These are phyloP conservation scores for Chernovozyma aurita DNA, from an alignment of 1,139 yeast genomes.

Conservation along the genomic window DNA sequence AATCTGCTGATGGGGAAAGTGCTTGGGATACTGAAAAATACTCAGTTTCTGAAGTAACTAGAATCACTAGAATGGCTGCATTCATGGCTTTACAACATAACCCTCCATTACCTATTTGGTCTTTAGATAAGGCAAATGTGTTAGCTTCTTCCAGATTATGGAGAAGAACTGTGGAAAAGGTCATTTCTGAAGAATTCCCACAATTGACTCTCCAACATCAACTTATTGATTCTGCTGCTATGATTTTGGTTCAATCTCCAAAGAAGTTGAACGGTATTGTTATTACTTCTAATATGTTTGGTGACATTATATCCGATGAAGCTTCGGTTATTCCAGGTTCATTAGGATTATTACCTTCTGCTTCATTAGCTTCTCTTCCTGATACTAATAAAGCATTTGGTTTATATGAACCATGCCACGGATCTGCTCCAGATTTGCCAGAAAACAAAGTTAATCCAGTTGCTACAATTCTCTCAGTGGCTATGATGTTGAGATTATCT, in stretches of 20 bases:
- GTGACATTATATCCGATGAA: constrained; percentile 96
- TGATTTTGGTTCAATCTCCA: constrained; percentile 91
- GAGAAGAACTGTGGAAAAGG: constrained; percentile 88
- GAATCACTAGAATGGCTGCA: constrained; percentile 98
- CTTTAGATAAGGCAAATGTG: constrained; percentile 95
- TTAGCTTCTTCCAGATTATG: constrained; percentile 93
- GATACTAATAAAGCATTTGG: constrained; percentile 93
- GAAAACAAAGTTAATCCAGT: constrained; percentile 88
- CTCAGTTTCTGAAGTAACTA: constrained; percentile 83
- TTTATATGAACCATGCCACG: constrained; percentile 96
- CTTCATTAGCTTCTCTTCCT: constrained; percentile 92
- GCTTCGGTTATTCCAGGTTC: constrained; percentile 98
- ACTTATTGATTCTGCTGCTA: constrained; percentile 96
- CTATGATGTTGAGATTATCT: constrained; percentile 94
- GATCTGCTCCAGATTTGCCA: constrained; percentile 94
- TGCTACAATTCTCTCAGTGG: constrained; percentile 91
- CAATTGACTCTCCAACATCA: constrained; percentile 83
- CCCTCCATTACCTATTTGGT: constrained; percentile 95
- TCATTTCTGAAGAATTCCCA: constrained; percentile 85
- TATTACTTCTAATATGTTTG: constrained; percentile 94
- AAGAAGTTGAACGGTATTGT: constrained; percentile 86
- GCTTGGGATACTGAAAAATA: constrained; percentile 96
- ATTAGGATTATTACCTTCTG: constrained; percentile 90
- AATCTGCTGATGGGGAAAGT: constrained; percentile 52
- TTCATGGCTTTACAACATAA: constrained; percentile 88